These are phyloP conservation scores for Talaromyces rugulosus DNA, from an alignment of 2,329 filamentous ascomycete species.

Conservation along the genomic window DNA sequence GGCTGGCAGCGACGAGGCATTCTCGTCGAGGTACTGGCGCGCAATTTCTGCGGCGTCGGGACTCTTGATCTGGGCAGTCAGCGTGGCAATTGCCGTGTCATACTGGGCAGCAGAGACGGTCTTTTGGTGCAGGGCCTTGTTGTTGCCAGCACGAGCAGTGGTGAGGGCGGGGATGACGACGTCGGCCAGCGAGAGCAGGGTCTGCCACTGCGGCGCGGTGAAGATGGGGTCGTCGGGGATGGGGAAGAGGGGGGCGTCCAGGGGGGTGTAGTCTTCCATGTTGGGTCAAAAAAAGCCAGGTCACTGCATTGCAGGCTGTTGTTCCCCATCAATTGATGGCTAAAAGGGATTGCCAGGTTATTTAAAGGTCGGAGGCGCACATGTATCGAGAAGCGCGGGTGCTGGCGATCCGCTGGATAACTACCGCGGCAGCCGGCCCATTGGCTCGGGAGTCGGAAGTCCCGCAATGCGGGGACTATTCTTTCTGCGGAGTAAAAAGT, in stretches of 20 bases:
- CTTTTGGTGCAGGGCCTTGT: constrained; percentile 31
- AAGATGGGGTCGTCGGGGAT: constrained; percentile 46
- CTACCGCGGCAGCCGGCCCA: neutral
- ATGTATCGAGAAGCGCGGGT: neutral
- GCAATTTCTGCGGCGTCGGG: constrained; percentile 33
- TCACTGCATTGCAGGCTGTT: no score
- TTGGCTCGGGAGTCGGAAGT: neutral
- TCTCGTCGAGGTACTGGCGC: constrained; percentile 45
- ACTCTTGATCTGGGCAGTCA: constrained; percentile 22
- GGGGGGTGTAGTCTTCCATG: constrained; percentile 17
- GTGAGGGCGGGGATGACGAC: constrained; percentile 53
- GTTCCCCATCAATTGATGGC: neutral
- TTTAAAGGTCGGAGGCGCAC: neutral
- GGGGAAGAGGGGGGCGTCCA: constrained; percentile 46
- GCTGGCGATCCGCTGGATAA: neutral
- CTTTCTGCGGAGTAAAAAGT: no score
- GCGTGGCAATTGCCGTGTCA: constrained; percentile 21
- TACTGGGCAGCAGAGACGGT: constrained; percentile 39
- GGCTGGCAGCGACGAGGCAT: constrained; percentile 43
- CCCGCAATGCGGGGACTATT: neutral
- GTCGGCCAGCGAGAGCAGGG: constrained; percentile 54
- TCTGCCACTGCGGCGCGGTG: constrained; percentile 55
- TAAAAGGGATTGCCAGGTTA: neutral
- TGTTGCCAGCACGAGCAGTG: constrained; percentile 27
- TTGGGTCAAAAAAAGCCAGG: no score